Base-by-base conservation (phyloP, 176 grass and related monocot species). In the Luzula sylvatica region DNA sequence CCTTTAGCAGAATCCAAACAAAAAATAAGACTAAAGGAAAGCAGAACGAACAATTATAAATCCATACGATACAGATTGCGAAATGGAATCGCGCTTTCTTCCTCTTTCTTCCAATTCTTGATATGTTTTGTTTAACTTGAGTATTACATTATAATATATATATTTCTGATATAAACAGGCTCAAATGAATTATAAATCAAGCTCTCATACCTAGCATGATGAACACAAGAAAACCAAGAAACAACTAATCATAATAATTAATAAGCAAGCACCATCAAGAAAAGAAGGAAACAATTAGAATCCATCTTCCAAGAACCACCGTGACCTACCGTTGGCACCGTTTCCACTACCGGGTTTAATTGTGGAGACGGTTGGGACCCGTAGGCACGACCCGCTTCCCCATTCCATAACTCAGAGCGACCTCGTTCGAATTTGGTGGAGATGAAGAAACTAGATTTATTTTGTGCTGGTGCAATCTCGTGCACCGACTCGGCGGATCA, bases 151-250 rank as follows among this genome's bases (percentile, higher is more conserved):
- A n/a, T n/a, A n/a, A n/a, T n/a, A n/a, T n/a, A n/a, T n/a, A n/a
- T n/a, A n/a, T n/a, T n/a, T n/a, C n/a, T 35, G 30, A 35, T 35
- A 35, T 35, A 35, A 35, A 35, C 30, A 35, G 30, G 30, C 30
- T 9, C 9, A 35, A 35, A 35, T 35, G 30, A 35, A 35, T 35
- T 35, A 35, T 35, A 35, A 35, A 46, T 64, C 12, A 47, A 48
- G 0, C 58, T 41, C 12, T 62, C 24, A 47, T 8, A 24, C 41
- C n/a, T 48, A 61, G 11, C 22, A 14, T 25, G 41, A 27, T 3
- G 22, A 64, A 48, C 20, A 30, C 59, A 64, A 64, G 59, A 49
- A 64, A 64, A 49, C 25, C 42, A 64, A 49, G 59, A 64, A 46
- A 35, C 30, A 27, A 64, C 3, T 28, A 49, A 40, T 11, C 20